A percentile compares a stretch with the other conserved stretches of the same genome.
These are phyloP conservation scores for Mimosa pudica DNA, from an alignment of 306 rosid genomes.

Conservation along the genomic window DNA sequence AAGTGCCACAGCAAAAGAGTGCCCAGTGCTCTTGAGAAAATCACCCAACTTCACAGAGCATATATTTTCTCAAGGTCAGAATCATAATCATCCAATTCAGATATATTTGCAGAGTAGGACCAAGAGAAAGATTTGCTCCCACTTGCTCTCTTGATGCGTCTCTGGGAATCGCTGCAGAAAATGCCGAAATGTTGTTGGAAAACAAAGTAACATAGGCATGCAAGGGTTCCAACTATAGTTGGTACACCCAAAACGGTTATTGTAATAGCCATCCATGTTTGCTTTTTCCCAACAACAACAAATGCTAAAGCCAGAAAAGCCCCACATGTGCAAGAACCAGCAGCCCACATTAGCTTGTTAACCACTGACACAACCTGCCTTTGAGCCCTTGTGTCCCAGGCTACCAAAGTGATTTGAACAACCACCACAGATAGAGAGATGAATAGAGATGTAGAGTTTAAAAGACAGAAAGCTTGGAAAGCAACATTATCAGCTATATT, in stretches of 20 bases:
- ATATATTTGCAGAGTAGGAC: constrained; percentile 78
- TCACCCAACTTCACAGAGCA: constrained; percentile 50
- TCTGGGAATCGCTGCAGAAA: constrained; percentile 60
- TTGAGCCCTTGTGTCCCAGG: constrained; percentile 95
- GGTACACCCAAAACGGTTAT: constrained; percentile 75
- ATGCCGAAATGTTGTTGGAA: constrained; percentile 63
- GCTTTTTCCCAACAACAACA: constrained; percentile 77
- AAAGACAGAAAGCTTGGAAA: constrained; percentile 71
- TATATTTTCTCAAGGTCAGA: constrained; percentile 72
- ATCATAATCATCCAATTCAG: constrained; percentile 66
- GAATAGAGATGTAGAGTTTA: constrained; percentile 82
- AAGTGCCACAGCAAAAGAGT: not conserved
- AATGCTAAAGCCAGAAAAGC: constrained; percentile 80
- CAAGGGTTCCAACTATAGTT: constrained; percentile 75
- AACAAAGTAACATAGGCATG: constrained; percentile 82
- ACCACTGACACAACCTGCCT: constrained; percentile 86
- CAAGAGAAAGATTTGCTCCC: constrained; percentile 89
- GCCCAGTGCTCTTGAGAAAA: constrained; percentile 1
- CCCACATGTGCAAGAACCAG: constrained; percentile 86
- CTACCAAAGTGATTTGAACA: constrained; percentile 96
- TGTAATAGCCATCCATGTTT: constrained; percentile 75
- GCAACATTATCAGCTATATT: constrained; percentile 54
- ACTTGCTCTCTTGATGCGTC: constrained; percentile 67
- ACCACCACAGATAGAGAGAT: constrained; percentile 91
- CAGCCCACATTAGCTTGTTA: constrained; percentile 94